phyloP scores from a whole-genome alignment of 345 rosid genomes.

The Barbarea vulgaris region DNA sequence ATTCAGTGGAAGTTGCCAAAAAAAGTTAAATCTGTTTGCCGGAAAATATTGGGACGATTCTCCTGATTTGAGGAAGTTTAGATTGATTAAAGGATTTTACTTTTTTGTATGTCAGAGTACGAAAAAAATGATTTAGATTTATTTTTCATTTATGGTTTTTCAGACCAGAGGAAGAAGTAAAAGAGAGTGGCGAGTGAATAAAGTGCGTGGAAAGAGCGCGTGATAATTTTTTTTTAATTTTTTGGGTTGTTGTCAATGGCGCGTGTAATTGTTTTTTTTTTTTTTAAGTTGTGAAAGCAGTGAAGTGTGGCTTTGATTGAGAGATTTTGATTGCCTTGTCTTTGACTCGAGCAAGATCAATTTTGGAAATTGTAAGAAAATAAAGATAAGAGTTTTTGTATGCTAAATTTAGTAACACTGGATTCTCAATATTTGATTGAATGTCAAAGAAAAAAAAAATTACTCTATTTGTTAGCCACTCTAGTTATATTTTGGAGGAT shows the following conservation, averaged over 20 bases:
- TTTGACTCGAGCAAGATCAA: neutral
- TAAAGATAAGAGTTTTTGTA: no score
- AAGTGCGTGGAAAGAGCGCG: constrained; percentile 36
- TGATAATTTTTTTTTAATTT: no score
- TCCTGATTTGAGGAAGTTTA: neutral
- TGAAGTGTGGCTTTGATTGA: constrained; percentile 40
- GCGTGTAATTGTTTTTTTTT: constrained; percentile 14
- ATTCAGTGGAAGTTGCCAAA: neutral
- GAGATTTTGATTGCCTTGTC: constrained; percentile 7
- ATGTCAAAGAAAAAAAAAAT: neutral
- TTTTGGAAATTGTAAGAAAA: neutral
- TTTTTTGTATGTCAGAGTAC: neutral
- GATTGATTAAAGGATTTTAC: neutral
- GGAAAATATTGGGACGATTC: neutral
- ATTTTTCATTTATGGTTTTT: constrained; percentile 14
- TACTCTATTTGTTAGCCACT: neutral
- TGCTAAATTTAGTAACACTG: neutral
- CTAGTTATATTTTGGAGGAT: neutral
- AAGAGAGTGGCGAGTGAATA: neutral
- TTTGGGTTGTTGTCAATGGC: neutral
- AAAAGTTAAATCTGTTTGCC: neutral
- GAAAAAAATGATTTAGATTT: constrained; percentile 14
- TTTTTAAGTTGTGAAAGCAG: constrained; percentile 23
- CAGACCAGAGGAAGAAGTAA: constrained; percentile 5
- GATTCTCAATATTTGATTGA: neutral